Evolutionary conservation across 139 green algal genomes (phyloP), one percentile per base, ranked within the genome.

Genomic region (Marvania coccoides): DNA sequence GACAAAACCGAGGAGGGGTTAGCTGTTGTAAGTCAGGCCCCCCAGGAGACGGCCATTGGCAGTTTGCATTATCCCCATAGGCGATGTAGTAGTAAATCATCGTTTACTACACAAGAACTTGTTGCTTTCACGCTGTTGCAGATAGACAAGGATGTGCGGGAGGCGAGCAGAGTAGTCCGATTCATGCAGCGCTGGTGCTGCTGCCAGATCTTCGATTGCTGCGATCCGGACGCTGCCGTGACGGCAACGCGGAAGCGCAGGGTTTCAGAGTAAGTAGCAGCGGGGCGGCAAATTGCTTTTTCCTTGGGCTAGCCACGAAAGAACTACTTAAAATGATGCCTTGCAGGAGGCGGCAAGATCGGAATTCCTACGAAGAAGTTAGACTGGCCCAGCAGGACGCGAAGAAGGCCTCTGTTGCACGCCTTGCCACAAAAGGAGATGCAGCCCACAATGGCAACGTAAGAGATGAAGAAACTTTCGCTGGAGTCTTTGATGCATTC

Each of bases 141-240:
- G 61, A 65, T 75, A 10, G 61, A 65, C 15, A 42, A 53, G 6
- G 35, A 75, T 5, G 69, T 76, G 55, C 30, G 64, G 29, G 70
- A 77, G 58, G 63, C 70, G 7, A 51, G 30, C 26, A 37, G 35
- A 33, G 8, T 77, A 9, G 31, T 77, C 23, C 24, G 40, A 19
- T 77, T 74, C 54, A 77, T 77, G 70, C 70, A 42, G 19, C 64
- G 70, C 58, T 77, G 63, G 29, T 77, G 70, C 58, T 74, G 63
- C 58, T 46, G 64, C 55, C 64, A 68, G 51, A 23, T 69, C 19
- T 38, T 57, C 51, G 19, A 10, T 19, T 77, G 70, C 63, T 77
- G 61, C 62, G 62, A 61, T 19, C 42, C 42, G 19, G 42, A 51
- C 19, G 42, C 47, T 62, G 48, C 70, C 63, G 57, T 55, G 70